Evolutionary conservation across 192 early-diverging fungal genomes (phyloP), one percentile per base, ranked within the genome.

Genomic region (Lunasporangiospora selenospora): DNA sequence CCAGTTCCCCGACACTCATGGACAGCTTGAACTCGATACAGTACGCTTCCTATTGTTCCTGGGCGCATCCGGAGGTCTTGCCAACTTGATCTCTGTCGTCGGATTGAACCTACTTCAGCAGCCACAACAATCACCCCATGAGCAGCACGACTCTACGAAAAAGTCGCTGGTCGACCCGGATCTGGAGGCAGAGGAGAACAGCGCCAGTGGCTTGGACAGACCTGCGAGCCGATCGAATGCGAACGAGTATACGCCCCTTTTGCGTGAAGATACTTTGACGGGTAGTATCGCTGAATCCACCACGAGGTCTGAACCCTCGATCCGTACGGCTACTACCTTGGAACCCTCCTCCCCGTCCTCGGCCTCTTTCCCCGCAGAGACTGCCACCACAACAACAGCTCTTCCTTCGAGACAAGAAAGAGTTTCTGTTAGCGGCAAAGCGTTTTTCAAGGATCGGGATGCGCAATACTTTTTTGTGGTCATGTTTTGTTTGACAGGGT

Each of bases 401-500:
- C 24, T 23, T n/a, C n/a, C n/a, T n/a, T n/a, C n/a, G n/a, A n/a
- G n/a, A 48, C 16, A 26, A 13, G 26, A 42, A 36, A 46, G 50
- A 4, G 40, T 5, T 3, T 36, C 58, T 29, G 21, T 62, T 32
- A 71, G 67, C 24, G 67, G 67, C 37, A 63, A 34, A 23, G 60
- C 34, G 0, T 73, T 73, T 34, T 73, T 63, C 15, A 10, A 63
- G 60, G 55, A 73, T 51, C 21, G 37, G 1, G 69, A 73, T 63
- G 69, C 69, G 0, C 69, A 73, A 31, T 41, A 24, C 6, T 73
- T 73, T 31, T 58, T 63, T 29, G 2, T 63, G 13, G 43, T 58
- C 24, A 73, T 58, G 69, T 5, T 73, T 11, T 73, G 59, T 43
- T 37, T 73, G 1, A 36, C 69, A 3, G 69, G 69, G 41, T 56